Percentiles rank a stretch among this genome's conserved stretches.
These are phyloP conservation scores for Yarrowia galli DNA, from an alignment of 1,139 yeast genomes.

Conservation along the genomic window DNA sequence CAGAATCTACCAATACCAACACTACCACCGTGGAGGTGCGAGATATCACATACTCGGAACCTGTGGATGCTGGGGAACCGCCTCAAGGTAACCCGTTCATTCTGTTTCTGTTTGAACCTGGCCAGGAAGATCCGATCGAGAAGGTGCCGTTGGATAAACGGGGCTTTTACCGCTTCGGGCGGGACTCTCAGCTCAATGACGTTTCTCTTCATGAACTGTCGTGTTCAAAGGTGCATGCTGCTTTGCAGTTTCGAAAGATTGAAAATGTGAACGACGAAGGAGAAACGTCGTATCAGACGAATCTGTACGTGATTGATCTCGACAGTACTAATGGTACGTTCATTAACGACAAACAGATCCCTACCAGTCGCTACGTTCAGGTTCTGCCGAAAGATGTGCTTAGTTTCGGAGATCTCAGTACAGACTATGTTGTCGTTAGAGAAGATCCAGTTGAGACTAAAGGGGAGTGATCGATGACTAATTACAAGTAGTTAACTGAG, in stretches of 20 bases:
- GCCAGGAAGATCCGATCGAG: slow-evolving; percentile 23
- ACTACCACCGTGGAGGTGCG: background rate
- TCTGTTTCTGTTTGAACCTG: slow-evolving; percentile 23
- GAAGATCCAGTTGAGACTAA: background rate
- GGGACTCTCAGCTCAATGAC: slow-evolving; percentile 32
- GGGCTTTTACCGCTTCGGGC: slow-evolving; percentile 18
- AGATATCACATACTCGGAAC: slow-evolving; percentile 28
- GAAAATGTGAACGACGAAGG: slow-evolving; percentile 29
- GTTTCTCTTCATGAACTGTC: slow-evolving; percentile 5
- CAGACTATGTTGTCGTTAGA: slow-evolving; percentile 29
- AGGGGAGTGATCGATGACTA: background rate
- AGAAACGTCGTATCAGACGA: slow-evolving; percentile 23
- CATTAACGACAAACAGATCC: slow-evolving; percentile 32
- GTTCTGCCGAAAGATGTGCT: slow-evolving; percentile 30
- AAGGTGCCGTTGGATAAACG: slow-evolving; percentile 9
- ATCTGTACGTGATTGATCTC: slow-evolving; percentile 26
- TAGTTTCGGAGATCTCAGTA: slow-evolving; percentile 32
- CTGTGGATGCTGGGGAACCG: slow-evolving; percentile 31
- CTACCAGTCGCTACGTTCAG: slow-evolving; percentile 27
- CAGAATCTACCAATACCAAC: no score
- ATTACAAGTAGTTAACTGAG: no score
- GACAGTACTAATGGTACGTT: slow-evolving; percentile 26
- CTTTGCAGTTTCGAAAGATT: slow-evolving; percentile 35
- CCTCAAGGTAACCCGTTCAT: slow-evolving; percentile 19
- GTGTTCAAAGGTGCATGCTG: slow-evolving; percentile 32